These are phyloP conservation scores for Sphagnurus paluster DNA, from an alignment of 1,284 basidiomycete species.

Conservation along the genomic window DNA sequence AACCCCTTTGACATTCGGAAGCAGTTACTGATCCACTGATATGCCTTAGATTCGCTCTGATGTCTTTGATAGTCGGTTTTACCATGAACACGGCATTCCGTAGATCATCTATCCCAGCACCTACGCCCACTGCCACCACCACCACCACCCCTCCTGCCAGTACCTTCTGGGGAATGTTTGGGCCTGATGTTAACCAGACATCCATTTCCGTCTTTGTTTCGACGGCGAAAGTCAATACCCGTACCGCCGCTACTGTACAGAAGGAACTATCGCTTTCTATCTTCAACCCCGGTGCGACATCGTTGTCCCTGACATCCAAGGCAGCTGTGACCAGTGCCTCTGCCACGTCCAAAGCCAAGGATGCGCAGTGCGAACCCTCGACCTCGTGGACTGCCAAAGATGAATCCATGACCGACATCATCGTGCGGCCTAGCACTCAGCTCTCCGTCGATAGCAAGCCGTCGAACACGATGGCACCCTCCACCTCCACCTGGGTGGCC, in stretches of 20 bases:
- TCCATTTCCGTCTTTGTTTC: constrained; percentile 34
- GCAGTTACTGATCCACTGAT: constrained; percentile 14
- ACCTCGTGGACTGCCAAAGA: constrained; percentile 20
- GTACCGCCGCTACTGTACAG: constrained; percentile 43
- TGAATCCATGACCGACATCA: constrained; percentile 26
- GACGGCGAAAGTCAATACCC: constrained; percentile 29
- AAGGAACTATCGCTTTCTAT: constrained; percentile 60
- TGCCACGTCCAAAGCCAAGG: constrained; percentile 24
- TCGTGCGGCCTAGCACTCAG: constrained; percentile 25
- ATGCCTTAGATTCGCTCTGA: constrained; percentile 53
- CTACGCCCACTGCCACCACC: constrained; percentile 28
- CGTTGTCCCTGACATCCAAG: constrained; percentile 37
- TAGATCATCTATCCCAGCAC: constrained; percentile 35
- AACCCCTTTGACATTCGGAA: constrained; percentile 9
- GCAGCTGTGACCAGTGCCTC: constrained; percentile 23
- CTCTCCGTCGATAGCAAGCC: constrained; percentile 21
- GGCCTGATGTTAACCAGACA: constrained; percentile 36
- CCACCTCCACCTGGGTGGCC: constrained; percentile 18
- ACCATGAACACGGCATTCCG: constrained; percentile 55
- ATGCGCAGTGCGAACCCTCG: constrained; percentile 23
- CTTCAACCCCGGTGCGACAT: constrained; percentile 45
- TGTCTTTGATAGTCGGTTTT: constrained; percentile 68
- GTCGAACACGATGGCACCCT: constrained; percentile 16
- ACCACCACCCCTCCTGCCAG: constrained; percentile 28
- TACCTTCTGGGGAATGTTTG: constrained; percentile 34